Percentiles rank a stretch among this genome's conserved stretches.
Conservation (phyloP, 768 basidiomycete species). For the Candolleomyces eurysporus region DNA sequence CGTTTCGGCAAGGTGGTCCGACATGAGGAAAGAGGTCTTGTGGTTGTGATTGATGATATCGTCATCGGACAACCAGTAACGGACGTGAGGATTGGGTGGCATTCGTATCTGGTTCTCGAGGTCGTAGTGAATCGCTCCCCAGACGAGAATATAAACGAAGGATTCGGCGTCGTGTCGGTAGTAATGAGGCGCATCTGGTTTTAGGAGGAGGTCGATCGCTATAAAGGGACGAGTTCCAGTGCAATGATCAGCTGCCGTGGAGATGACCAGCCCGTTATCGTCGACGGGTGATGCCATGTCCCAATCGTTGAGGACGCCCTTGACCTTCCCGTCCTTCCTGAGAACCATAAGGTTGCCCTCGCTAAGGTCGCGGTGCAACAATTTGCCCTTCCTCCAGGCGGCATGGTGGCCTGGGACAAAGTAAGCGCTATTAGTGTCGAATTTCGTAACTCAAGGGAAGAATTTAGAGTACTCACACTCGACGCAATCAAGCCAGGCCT, state of each 20-base stretch:
- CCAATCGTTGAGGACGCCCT: constrained; percentile 9
- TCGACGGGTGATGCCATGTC: constrained; percentile 3
- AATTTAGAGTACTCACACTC: constrained; percentile 22
- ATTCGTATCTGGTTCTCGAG: not conserved
- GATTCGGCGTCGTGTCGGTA: constrained; percentile 12
- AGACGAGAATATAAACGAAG: constrained; percentile 21
- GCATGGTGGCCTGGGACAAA: constrained; percentile 18
- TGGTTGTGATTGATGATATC: not conserved
- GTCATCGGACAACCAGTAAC: not conserved
- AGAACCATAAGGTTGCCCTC: constrained; percentile 8
- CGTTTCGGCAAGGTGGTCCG: not conserved
- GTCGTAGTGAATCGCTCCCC: constrained; percentile 13
- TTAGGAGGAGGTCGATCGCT: not conserved
- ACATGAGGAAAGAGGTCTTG: not conserved
- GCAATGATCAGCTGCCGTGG: constrained; percentile 1
- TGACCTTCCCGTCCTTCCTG: not conserved
- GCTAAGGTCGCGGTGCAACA: constrained; percentile 14
- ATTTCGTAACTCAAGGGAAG: not conserved
- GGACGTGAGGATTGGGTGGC: not conserved
- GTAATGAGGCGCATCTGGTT: not conserved
- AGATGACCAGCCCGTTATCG: not conserved
- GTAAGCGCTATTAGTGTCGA: not conserved
- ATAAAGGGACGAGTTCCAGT: constrained; percentile 5
- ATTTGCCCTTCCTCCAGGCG: constrained; percentile 14
- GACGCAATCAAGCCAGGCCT: constrained; percentile 26